Evolutionary conservation across 768 basidiomycete species (phyloP).

Genomic region (Ephemerocybe angulata): DNA sequence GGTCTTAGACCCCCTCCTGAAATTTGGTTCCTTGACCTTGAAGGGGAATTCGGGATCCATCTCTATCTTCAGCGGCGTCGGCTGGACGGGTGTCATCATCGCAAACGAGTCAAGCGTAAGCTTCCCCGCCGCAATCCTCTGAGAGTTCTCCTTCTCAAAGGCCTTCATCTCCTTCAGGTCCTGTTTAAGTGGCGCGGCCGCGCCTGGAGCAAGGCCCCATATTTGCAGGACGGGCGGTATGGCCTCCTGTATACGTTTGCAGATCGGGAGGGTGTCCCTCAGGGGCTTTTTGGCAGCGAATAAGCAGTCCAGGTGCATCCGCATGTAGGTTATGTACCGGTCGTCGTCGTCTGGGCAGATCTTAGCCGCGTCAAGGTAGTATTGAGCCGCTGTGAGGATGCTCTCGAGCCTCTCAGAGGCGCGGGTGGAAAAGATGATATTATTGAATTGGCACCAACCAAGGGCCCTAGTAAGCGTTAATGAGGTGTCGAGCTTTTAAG

Average conservation of each 20-base stretch:
- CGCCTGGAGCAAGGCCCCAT: conserved; percentile 12
- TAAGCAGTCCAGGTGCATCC: conserved; percentile 29
- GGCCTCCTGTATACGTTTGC: conserved; percentile 18
- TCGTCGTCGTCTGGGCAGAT: not conserved
- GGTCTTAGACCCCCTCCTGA: too few species aligned
- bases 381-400: not conserved
- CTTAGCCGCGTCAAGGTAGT: not conserved
- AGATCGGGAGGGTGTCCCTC: conserved; percentile 19
- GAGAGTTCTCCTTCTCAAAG: too few species aligned
- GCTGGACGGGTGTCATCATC: too few species aligned
- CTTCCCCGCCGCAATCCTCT: too few species aligned
- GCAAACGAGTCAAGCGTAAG: too few species aligned
- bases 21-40: too few species aligned
- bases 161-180: too few species aligned
- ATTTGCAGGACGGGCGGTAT: conserved; percentile 16
- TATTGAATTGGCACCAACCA: not conserved
- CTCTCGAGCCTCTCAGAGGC: not conserved
- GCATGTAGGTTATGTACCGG: conserved; percentile 17
- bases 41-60: too few species aligned
- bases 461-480: too few species aligned
- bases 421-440: not conserved
- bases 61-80: too few species aligned
- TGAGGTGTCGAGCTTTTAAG: too few species aligned
- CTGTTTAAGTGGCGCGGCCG: conserved; percentile 21
- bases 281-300: conserved; percentile 23